These are phyloP conservation scores for Corylus heterophylla DNA, from an alignment of 306 rosid genomes.

Conservation along the genomic window DNA sequence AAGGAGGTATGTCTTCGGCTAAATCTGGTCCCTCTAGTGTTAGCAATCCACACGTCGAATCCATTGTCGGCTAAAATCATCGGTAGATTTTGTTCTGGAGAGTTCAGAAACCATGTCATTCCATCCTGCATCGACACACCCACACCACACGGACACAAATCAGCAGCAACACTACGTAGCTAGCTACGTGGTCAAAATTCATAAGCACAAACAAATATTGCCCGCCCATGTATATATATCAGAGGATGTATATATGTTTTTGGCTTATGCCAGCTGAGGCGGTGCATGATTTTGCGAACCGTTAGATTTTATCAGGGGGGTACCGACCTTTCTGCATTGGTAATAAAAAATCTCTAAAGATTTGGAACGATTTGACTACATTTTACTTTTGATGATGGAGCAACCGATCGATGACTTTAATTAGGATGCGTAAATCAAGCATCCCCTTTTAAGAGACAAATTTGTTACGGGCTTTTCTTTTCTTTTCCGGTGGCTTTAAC, in stretches of 20 bases:
- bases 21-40: conserved; percentile 81
- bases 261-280: neutral
- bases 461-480: neutral
- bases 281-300: conserved; percentile 28
- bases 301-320: neutral
- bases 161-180: neutral
- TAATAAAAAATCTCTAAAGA: too few relatives aligned
- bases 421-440: neutral
- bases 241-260: neutral
- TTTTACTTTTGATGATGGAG: neutral
- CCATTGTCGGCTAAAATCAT: conserved; percentile 78
- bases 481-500: neutral
- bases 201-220: neutral
- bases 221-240: neutral
- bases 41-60: conserved; percentile 85
- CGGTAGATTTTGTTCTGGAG: conserved; percentile 73
- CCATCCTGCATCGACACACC: conserved; percentile 59
- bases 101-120: conserved; percentile 66
- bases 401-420: neutral
- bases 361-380: too few relatives aligned
- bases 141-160: neutral
- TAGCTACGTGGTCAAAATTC: neutral
- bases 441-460: neutral
- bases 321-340: neutral
- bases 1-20: conserved; percentile 64